Evolutionary conservation across 1,284 basidiomycete genomes (phyloP).

Genomic region (Pascua guehoae): DNA sequence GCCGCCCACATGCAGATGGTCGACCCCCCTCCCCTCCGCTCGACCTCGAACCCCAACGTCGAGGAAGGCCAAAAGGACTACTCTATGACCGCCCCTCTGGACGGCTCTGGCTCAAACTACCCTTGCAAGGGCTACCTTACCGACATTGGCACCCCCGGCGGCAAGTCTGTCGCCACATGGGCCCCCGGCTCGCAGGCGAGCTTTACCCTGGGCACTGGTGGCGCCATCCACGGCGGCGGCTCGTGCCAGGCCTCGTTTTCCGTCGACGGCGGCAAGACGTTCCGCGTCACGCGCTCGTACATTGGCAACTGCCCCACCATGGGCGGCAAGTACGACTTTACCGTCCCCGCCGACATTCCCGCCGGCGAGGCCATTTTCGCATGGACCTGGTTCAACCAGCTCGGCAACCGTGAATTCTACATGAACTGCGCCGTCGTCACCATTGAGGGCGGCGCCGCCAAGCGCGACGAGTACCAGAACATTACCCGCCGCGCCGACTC

Average conservation of each 20-base stretch:
- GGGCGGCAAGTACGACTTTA: slow-evolving; percentile 27
- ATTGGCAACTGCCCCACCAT: slow-evolving; percentile 47
- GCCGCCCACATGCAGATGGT: slow-evolving; percentile 42
- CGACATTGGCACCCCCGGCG: slow-evolving; percentile 11
- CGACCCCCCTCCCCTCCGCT: slow-evolving; percentile 40
- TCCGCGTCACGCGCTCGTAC: slow-evolving; percentile 46
- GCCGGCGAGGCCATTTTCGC: slow-evolving; percentile 48
- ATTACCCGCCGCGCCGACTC: neutral
- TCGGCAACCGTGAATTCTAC: slow-evolving; percentile 48
- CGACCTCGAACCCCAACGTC: slow-evolving; percentile 34
- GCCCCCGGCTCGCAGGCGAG: slow-evolving; percentile 31
- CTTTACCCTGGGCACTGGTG: slow-evolving; percentile 36
- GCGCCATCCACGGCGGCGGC: slow-evolving; percentile 48
- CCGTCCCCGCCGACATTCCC: slow-evolving; percentile 44
- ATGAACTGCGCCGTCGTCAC: slow-evolving; percentile 50
- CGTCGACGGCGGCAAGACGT: slow-evolving; percentile 49
- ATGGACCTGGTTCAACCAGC: slow-evolving; percentile 51
- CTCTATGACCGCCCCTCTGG: slow-evolving; percentile 43
- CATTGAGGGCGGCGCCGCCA: slow-evolving; percentile 35
- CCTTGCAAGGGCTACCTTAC: slow-evolving; percentile 46
- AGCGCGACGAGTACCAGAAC: slow-evolving; percentile 8
- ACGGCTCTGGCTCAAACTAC: slow-evolving; percentile 36
- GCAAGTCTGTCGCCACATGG: slow-evolving; percentile 35
- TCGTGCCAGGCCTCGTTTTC: slow-evolving; percentile 49
- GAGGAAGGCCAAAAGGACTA: too few species aligned